These are phyloP conservation scores for Bipolaris cookei DNA, from an alignment of 2,329 filamentous ascomycete species.

Conservation along the genomic window DNA sequence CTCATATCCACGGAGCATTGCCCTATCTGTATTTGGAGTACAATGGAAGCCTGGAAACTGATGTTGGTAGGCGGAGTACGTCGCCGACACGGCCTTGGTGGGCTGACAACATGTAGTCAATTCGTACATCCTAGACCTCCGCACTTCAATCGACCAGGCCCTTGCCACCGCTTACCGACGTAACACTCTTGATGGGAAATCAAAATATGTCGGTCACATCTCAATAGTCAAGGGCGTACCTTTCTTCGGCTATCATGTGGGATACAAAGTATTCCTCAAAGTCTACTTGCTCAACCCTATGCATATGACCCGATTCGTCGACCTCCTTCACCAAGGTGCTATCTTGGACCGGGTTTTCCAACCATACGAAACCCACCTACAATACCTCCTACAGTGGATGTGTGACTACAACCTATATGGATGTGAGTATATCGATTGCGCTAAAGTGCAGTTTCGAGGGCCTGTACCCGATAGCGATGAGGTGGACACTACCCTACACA, in stretches of 20 bases:
- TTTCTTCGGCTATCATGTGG: slow-evolving; percentile 95
- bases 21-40: slow-evolving; percentile 96
- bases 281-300: slow-evolving; percentile 90
- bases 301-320: slow-evolving; percentile 84
- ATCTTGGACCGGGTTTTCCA: slow-evolving; percentile 85
- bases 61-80: slow-evolving; percentile 64
- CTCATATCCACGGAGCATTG: slow-evolving; percentile 93
- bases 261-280: slow-evolving; percentile 89
- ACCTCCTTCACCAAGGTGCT: slow-evolving; percentile 85
- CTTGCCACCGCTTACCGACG: slow-evolving; percentile 83
- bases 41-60: slow-evolving; percentile 68
- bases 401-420: slow-evolving; percentile 97
- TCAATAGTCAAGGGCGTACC: slow-evolving; percentile 91
- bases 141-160: slow-evolving; percentile 88
- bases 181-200: slow-evolving; percentile 72
- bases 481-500: slow-evolving; percentile 65
- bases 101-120: slow-evolving; percentile 62
- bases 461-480: slow-evolving; percentile 76
- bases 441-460: slow-evolving; percentile 72
- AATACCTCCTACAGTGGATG: slow-evolving; percentile 97
- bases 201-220: slow-evolving; percentile 84
- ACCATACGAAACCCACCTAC: slow-evolving; percentile 91
- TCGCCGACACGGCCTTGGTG: background rate
- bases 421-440: slow-evolving; percentile 81
- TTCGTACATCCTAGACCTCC: slow-evolving; percentile 76